Evolutionary conservation across 2,329 filamentous ascomycete species (phyloP).

Genomic region (Monosporascus ibericus): DNA sequence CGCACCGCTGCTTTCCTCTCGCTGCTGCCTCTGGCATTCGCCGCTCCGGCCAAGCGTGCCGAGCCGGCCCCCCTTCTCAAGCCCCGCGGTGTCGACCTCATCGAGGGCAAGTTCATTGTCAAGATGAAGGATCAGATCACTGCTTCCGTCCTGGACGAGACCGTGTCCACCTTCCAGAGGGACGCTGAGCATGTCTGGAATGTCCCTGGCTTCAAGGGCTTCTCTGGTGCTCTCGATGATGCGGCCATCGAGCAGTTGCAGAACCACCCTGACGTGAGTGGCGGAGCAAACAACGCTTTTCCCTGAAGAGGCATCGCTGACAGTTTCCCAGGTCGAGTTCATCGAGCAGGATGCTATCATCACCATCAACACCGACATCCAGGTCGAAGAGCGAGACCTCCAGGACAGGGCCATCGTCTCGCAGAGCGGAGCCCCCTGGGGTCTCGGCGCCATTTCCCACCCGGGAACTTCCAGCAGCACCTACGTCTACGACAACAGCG

Average conservation of each 20-base stretch:
- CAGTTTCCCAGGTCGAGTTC: slow-evolving; percentile 23
- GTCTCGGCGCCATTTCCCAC: slow-evolving; percentile 40
- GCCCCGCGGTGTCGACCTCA: slow-evolving; percentile 20
- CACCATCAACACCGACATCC: slow-evolving; percentile 24
- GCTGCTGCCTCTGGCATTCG: slow-evolving; percentile 22
- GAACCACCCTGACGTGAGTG: slow-evolving; percentile 32
- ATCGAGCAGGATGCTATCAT: slow-evolving; percentile 28
- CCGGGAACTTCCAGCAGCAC: slow-evolving; percentile 23
- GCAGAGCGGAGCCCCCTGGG: slow-evolving; percentile 35
- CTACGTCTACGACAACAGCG: slow-evolving; percentile 36
- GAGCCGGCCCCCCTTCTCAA: slow-evolving; percentile 24
- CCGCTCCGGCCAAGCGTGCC: slow-evolving; percentile 25
- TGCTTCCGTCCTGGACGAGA: slow-evolving; percentile 24
- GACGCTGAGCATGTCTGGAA: slow-evolving; percentile 27
- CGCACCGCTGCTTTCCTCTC: slow-evolving; percentile 16
- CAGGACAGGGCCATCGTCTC: slow-evolving; percentile 8
- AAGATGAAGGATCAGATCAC: slow-evolving; percentile 34
- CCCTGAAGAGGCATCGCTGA: slow-evolving; percentile 1
- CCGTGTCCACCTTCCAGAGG: slow-evolving; percentile 17
- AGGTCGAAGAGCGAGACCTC: slow-evolving; percentile 5
- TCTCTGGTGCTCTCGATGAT: slow-evolving; percentile 36
- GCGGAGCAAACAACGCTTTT: background rate
- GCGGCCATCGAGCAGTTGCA: slow-evolving; percentile 35
- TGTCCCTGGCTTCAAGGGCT: slow-evolving; percentile 32
- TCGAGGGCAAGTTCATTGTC: slow-evolving; percentile 39